phyloP scores from a whole-genome alignment of 2,329 filamentous ascomycete genomes.

The Zymoseptoria brevis region DNA sequence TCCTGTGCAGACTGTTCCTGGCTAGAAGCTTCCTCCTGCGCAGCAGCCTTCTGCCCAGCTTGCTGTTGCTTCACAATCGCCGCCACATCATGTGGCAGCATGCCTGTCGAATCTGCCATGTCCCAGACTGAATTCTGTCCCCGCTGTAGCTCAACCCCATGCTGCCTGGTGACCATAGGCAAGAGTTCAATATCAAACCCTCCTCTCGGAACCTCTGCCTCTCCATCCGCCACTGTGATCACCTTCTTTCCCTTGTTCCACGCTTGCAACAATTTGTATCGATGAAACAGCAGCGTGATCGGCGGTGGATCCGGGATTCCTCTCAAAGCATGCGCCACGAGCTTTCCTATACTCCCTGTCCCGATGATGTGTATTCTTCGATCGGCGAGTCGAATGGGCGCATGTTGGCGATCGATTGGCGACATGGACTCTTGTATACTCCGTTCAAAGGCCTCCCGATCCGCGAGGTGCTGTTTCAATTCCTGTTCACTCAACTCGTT shows the following conservation, averaged over 20 bases:
- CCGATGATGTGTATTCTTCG: constrained; percentile 68
- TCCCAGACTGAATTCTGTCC: constrained; percentile 17
- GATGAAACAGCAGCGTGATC: constrained; percentile 72
- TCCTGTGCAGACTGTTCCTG: neutral
- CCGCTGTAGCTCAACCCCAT: constrained; percentile 28
- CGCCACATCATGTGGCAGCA: constrained; percentile 25
- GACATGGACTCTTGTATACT: constrained; percentile 11
- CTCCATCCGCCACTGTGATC: constrained; percentile 39
- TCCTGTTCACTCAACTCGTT: neutral
- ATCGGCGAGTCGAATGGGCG: constrained; percentile 18
- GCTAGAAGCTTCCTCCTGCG: neutral
- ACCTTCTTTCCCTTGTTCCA: constrained; percentile 45
- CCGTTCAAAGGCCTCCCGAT: neutral
- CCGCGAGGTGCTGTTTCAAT: neutral
- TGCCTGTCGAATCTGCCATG: constrained; percentile 13
- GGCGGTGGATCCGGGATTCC: constrained; percentile 56
- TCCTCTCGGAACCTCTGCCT: constrained; percentile 29
- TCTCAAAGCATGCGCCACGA: constrained; percentile 67
- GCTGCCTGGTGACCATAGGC: constrained; percentile 29
- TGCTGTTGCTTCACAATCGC: constrained; percentile 15
- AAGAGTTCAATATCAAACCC: constrained; percentile 42
- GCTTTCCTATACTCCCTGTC: constrained; percentile 69
- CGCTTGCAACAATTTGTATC: constrained; percentile 33
- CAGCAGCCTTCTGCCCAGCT: neutral
- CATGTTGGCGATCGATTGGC: constrained; percentile 25